These are phyloP conservation scores for Hyaloperonospora arabidopsidis DNA, from an alignment of 352 stramenopile species.

Conservation along the genomic window DNA sequence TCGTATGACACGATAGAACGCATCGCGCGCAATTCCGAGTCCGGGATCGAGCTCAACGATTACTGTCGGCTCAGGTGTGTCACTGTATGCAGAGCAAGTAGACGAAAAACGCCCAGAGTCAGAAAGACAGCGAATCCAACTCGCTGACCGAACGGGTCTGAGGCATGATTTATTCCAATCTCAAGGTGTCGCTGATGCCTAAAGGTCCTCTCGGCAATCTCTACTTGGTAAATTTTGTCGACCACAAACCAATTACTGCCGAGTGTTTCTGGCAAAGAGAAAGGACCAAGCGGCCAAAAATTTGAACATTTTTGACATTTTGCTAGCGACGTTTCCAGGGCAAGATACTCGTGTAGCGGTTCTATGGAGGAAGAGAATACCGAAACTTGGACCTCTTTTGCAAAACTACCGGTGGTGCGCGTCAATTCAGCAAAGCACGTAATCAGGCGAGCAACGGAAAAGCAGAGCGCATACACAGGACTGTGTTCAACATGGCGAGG, in stretches of 20 bases:
- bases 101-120: not conserved
- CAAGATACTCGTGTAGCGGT: slow-evolving; percentile 7
- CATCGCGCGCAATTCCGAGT: not conserved
- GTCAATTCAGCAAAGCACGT: slow-evolving; percentile 15
- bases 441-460: slow-evolving; percentile 23
- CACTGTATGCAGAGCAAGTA: not conserved
- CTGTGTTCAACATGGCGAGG: slow-evolving; percentile 24
- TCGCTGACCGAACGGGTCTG: too few species aligned
- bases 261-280: not conserved
- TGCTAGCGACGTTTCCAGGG: slow-evolving; percentile 10
- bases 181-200: too few species aligned
- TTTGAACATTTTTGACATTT: slow-evolving; percentile 13
- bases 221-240: not conserved
- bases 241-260: not conserved
- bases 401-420: slow-evolving; percentile 5
- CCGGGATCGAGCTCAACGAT: not conserved
- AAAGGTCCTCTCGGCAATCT: not conserved
- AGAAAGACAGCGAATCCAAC: not conserved
- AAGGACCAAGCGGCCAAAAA: not conserved
- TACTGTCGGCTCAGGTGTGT: not conserved
- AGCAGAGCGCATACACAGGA: slow-evolving; percentile 27
- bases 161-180: too few species aligned
- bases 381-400: slow-evolving; percentile 24
- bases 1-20: not conserved
- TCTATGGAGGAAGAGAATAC: slow-evolving; percentile 24